phyloP scores from a whole-genome alignment of 75 land plant species.

The Pseudotsuga menziesii region DNA sequence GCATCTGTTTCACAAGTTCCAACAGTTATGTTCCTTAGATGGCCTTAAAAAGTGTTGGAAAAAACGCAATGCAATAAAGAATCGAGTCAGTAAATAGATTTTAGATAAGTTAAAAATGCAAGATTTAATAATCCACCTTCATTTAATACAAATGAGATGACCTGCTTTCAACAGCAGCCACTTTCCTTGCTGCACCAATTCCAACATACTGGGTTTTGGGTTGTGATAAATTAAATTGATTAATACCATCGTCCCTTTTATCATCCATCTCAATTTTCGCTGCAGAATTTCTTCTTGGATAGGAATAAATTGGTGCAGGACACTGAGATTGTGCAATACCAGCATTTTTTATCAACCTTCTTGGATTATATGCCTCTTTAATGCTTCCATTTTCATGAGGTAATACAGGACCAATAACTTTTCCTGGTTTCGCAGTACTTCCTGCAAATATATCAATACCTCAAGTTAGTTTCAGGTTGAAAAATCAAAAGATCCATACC shows the following conservation, averaged over 20 bases:
- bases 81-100: slow-evolving; percentile 5
- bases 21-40: not conserved
- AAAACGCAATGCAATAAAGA: slow-evolving; percentile 9
- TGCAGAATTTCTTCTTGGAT: slow-evolving; percentile 13
- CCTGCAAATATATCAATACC: slow-evolving; percentile 13
- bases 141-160: slow-evolving; percentile 49
- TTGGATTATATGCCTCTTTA: slow-evolving; percentile 60
- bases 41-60: not conserved
- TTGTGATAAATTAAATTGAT: slow-evolving; percentile 31
- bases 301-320: slow-evolving; percentile 27
- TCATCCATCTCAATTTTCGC: slow-evolving; percentile 16
- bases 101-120: not conserved
- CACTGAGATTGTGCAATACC: slow-evolving; percentile 17
- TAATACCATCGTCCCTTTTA: slow-evolving; percentile 15
- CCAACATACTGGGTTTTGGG: slow-evolving; percentile 32
- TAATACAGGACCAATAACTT: slow-evolving; percentile 52
- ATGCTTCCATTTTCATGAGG: slow-evolving; percentile 42
- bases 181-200: slow-evolving; percentile 33
- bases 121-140: not conserved
- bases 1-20: not conserved
- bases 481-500: not conserved
- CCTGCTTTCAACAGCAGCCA: slow-evolving; percentile 44
- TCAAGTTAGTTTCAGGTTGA: not conserved
- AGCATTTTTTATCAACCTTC: slow-evolving; percentile 45
- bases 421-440: slow-evolving; percentile 63